These are phyloP conservation scores for Metschnikowia lunata DNA, from an alignment of 805 yeast species.

Conservation along the genomic window DNA sequence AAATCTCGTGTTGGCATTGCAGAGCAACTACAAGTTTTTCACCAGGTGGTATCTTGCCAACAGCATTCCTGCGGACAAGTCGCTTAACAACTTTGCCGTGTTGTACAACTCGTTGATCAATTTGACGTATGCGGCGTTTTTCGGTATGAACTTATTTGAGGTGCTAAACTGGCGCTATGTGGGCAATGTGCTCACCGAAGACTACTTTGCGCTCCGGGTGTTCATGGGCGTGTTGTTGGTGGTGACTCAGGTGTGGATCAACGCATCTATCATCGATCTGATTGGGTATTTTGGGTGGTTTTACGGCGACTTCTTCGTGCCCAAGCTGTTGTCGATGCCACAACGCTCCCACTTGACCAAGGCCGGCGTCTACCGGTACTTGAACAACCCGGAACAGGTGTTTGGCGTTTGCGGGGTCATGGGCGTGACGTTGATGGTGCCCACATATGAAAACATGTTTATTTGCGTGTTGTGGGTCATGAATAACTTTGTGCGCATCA, in stretches of 20 bases:
- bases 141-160: conserved; percentile 35
- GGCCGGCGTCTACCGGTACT: conserved; percentile 76
- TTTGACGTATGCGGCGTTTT: conserved; percentile 52
- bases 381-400: conserved; percentile 78
- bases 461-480: conserved; percentile 55
- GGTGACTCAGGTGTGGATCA: conserved; percentile 63
- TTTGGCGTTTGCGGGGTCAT: conserved; percentile 76
- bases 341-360: conserved; percentile 54
- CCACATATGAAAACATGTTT: conserved; percentile 50
- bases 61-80: conserved; percentile 59
- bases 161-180: conserved; percentile 14
- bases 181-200: conserved; percentile 14
- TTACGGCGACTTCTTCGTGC: conserved; percentile 78
- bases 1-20: conserved; percentile 50
- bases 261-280: conserved; percentile 60
- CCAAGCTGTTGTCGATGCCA: conserved; percentile 36
- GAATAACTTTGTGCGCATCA: conserved; percentile 61
- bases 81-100: conserved; percentile 70
- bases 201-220: conserved; percentile 48
- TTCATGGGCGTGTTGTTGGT: conserved; percentile 56
- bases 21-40: conserved; percentile 57
- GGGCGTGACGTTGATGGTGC: conserved; percentile 64
- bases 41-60: conserved; percentile 61
- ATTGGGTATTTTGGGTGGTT: conserved; percentile 89
- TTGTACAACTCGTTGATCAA: conserved; percentile 50